These are phyloP conservation scores for Chalara sp. DNA, from an alignment of 2,329 filamentous ascomycete genomes.

Conservation along the genomic window DNA sequence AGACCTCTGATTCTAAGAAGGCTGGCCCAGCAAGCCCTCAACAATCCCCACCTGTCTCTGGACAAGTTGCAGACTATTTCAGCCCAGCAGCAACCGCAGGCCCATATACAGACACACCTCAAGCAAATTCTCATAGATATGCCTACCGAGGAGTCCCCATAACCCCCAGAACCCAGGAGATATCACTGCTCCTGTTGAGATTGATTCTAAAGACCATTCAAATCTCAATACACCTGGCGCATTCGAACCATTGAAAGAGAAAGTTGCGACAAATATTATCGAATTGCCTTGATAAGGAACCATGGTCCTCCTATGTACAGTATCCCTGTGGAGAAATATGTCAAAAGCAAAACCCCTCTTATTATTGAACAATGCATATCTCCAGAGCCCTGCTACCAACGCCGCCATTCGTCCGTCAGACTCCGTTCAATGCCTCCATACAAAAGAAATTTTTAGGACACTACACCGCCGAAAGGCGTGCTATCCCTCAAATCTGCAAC, in stretches of 20 bases:
- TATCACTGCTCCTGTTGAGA: constrained; percentile 47
- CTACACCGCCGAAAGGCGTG: constrained; percentile 61
- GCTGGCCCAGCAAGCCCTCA: background rate
- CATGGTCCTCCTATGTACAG: background rate
- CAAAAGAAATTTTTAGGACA: constrained; percentile 32
- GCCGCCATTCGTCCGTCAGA: constrained; percentile 10
- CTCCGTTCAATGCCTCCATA: constrained; percentile 9
- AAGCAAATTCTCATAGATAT: constrained; percentile 20
- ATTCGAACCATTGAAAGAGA: constrained; percentile 11
- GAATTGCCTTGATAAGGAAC: constrained; percentile 38
- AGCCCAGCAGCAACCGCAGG: constrained; percentile 26
- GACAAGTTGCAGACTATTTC: constrained; percentile 22
- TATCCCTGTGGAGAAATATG: background rate
- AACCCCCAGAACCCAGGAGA: constrained; percentile 40
- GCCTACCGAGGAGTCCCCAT: constrained; percentile 31
- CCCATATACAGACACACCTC: constrained; percentile 29
- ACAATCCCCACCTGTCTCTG: background rate
- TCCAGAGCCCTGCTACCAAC: constrained; percentile 7
- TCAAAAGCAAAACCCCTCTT: too few species aligned
- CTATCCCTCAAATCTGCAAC: constrained; percentile 70
- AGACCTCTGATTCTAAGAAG: constrained; percentile 5
- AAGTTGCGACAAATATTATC: constrained; percentile 29
- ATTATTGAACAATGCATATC: constrained; percentile 6
- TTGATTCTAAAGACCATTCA: constrained; percentile 32
- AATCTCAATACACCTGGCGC: constrained; percentile 13